Conservation (phyloP, 768 basidiomycete genomes). For the Boletellus ananas region DNA sequence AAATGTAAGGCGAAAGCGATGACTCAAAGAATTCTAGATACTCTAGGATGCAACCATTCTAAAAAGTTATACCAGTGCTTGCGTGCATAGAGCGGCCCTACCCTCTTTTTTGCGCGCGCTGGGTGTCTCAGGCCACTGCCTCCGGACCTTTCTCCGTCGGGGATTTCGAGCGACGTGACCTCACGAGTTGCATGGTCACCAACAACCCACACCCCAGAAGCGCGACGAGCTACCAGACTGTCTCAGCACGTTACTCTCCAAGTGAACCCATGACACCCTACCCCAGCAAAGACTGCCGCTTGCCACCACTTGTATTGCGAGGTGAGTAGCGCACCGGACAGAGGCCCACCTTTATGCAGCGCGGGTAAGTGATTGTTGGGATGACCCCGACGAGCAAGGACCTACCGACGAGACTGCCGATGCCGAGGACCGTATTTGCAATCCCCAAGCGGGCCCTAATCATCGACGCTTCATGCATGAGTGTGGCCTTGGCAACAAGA, state of each 20-base stretch:
- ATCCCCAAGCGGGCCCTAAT: constrained; percentile 29
- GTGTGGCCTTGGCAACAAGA: background rate
- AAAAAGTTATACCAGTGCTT: too few relatives aligned
- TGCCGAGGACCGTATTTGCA: constrained; percentile 2
- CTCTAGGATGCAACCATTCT: too few relatives aligned
- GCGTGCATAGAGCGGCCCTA: too few relatives aligned
- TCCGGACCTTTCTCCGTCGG: background rate
- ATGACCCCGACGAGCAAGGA: background rate
- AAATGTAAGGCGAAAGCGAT: too few relatives aligned
- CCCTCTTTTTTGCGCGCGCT: too few relatives aligned
- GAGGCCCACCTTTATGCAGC: constrained; percentile 42
- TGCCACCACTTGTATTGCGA: constrained; percentile 52
- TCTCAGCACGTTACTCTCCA: background rate
- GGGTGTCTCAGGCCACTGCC: background rate
- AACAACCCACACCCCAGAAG: constrained; percentile 3
- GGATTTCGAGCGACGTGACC: constrained; percentile 1
- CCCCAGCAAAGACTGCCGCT: constrained; percentile 49
- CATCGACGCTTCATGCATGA: background rate
- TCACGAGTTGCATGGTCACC: constrained; percentile 2
- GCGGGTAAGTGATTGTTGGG: background rate
- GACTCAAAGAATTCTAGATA: too few relatives aligned
- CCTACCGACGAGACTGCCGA: constrained; percentile 20
- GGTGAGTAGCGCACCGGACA: constrained; percentile 56
- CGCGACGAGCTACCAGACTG: background rate
- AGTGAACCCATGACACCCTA: constrained; percentile 6